Evolutionary conservation across 345 rosid genomes (phyloP), one percentile per base, ranked within the genome.

Genomic region (Chamaenerion angustifolium): DNA sequence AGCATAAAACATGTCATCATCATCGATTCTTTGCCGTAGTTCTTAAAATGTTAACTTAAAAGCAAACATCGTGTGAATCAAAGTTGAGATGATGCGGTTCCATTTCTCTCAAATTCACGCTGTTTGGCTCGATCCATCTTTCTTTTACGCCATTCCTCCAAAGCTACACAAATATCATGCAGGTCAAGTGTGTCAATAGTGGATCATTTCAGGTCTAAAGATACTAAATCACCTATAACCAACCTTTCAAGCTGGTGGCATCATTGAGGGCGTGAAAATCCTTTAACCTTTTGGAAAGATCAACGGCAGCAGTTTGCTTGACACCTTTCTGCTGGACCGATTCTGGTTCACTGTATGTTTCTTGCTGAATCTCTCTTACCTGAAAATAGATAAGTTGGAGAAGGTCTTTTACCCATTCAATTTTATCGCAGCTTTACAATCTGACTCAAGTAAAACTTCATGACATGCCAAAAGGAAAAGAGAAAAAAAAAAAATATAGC

Each of bases 351-450:
- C 53, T 58, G 64, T 72, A 61, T 45, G 59, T 63, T 58, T 84
- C 98, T 59, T 74, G 88, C 66, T 84, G 71, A 57, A 92, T 92
- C 74, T 79, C 99, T 66, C 73, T 68, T 4, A 92, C 95, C 99
- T 92, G 61, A 42, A 57, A 67, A 25, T 40, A 37, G 18, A 59
- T 19, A 46, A 12, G 11, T 11, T 11, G 25, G 4, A 21, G 25
- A 21, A 21, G 25, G 25, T 2, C 2, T 4, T 21, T 4, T 21
- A 21, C 2, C 25, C 25, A 21, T 21, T 21, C 25, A 21, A 21
- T 21, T 21, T 21, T 21, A 21, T 21, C 25, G 25, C 25, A n/a
- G n/a, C n/a, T n/a, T n/a, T n/a, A n/a, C n/a, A 4, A 21, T 21
- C 25, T 2, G 25, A 21, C 25, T 1, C 25, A 21, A 21, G 25